Conservation (phyloP, 805 yeast species). For the Candida piceae region DNA sequence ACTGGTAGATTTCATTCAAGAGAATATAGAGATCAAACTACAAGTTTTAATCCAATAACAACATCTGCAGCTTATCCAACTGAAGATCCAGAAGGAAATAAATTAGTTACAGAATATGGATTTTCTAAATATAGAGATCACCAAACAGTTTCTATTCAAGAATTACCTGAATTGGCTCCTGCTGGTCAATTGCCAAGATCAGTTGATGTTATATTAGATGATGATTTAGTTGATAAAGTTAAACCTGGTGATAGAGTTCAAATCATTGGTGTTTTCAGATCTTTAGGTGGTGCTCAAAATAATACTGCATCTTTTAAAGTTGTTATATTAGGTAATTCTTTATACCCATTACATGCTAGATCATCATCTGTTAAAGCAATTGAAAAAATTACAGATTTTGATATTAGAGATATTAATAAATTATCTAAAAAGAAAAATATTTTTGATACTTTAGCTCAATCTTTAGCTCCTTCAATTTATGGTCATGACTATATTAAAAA, state of each 20-base stretch:
- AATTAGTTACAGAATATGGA: conserved; percentile 86
- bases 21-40: conserved; percentile 89
- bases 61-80: conserved; percentile 88
- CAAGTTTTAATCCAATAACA: conserved; percentile 78
- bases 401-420: conserved; percentile 80
- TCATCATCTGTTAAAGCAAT: conserved; percentile 64
- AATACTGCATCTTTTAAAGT: conserved; percentile 69
- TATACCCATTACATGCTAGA: conserved; percentile 82
- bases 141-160: conserved; percentile 89
- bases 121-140: conserved; percentile 89
- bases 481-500: conserved; percentile 89
- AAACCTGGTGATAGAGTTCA: conserved; percentile 97
- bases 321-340: conserved; percentile 81
- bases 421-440: conserved; percentile 65
- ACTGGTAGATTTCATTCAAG: conserved; percentile 83
- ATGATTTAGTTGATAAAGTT: conserved; percentile 84
- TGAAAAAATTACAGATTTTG: conserved; percentile 71
- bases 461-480: conserved; percentile 93
- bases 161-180: conserved; percentile 97
- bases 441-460: conserved; percentile 74
- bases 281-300: conserved; percentile 72
- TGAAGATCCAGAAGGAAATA: conserved; percentile 88
- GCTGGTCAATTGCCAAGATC: conserved; percentile 97
- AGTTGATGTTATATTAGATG: conserved; percentile 88
- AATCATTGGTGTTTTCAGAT: conserved; percentile 88